phyloP scores from a whole-genome alignment of 2,329 filamentous ascomycete species.

The Tolypocladium album region DNA sequence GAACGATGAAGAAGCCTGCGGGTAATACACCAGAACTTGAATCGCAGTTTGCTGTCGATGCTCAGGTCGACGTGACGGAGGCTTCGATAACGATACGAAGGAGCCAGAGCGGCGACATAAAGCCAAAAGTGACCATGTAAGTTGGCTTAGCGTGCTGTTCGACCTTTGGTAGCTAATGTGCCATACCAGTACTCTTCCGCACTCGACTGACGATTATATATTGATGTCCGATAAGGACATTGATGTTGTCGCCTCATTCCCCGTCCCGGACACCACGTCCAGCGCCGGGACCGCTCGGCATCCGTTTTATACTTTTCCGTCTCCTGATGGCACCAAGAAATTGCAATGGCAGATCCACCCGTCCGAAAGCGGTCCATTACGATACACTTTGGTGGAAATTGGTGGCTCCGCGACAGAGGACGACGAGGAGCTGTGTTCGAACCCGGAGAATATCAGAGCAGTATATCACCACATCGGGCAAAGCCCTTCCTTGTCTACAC shows the following conservation, averaged over 20 bases:
- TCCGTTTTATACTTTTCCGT: background rate
- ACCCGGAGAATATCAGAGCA: background rate
- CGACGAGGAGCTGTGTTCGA: background rate
- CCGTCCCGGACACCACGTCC: background rate
- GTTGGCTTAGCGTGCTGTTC: background rate
- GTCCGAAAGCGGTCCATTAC: background rate
- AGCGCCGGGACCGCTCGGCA: background rate
- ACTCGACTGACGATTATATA: background rate
- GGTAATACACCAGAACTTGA: background rate
- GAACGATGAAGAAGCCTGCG: background rate
- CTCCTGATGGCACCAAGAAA: background rate
- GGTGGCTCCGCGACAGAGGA: background rate
- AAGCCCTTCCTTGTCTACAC: background rate
- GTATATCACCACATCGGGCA: background rate
- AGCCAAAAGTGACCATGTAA: background rate
- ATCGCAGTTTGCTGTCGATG: background rate
- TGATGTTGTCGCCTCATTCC: background rate
- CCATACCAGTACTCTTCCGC: background rate
- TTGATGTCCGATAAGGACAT: background rate
- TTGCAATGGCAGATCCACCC: constrained; percentile 1
- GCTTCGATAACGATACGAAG: background rate
- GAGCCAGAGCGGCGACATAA: background rate
- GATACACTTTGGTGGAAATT: background rate
- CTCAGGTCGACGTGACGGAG: background rate
- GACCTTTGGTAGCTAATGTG: background rate